Percentiles rank a stretch among this genome's conserved stretches.
phyloP scores from a whole-genome alignment of 345 rosid genomes.

The Citrus sinensis region DVS_A1.0 CM039163.1:8738001-8738500 shows the following conservation, averaged over 20 bases:
- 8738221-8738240: neutral
- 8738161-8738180: constrained; percentile 61
- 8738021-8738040: constrained; percentile 75
- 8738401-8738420: constrained; percentile 22
- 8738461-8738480: constrained; percentile 45
- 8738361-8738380: constrained; percentile 15
- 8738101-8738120: neutral
- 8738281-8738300: no score
- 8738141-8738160: constrained; percentile 79
- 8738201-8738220: constrained; percentile 41
- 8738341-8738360: constrained; percentile 11
- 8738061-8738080: neutral
- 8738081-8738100: neutral
- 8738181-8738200: constrained; percentile 33
- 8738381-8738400: constrained; percentile 21
- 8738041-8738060: constrained; percentile 30
- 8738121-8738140: constrained; percentile 27
- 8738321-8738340: neutral
- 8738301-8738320: no score
- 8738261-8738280: no score
- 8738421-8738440: constrained; percentile 16
- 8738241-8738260: neutral
- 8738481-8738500: constrained; percentile 55
- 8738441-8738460: constrained; percentile 36
- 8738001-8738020: constrained; percentile 51